These are phyloP conservation scores for Metahyphopichia silvanorum DNA, from an alignment of 805 yeast species.

Conservation along the genomic window DNA sequence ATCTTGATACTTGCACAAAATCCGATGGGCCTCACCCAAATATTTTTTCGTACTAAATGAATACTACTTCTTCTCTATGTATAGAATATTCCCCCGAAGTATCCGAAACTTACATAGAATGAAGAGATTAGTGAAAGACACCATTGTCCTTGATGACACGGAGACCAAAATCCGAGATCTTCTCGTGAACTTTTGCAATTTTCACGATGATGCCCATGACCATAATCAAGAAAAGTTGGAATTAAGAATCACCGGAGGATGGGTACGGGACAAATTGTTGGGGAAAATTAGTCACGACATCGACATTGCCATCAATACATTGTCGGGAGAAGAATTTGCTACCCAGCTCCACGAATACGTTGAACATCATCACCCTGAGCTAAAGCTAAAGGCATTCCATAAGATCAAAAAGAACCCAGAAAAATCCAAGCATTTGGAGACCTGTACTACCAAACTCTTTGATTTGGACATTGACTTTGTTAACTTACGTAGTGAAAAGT, in stretches of 20 bases:
- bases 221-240: constrained; percentile 31
- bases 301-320: constrained; percentile 83
- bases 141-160: constrained; percentile 34
- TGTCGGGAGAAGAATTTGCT: constrained; percentile 88
- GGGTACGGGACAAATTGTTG: constrained; percentile 94
- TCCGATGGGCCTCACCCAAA: too few species aligned
- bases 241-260: constrained; percentile 90
- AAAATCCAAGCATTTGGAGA: constrained; percentile 92
- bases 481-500: constrained; percentile 82
- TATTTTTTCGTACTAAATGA: too few species aligned
- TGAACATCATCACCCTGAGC: constrained; percentile 20
- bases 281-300: constrained; percentile 81
- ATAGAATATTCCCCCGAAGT: too few species aligned
- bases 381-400: constrained; percentile 51
- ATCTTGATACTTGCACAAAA: too few species aligned
- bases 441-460: constrained; percentile 86
- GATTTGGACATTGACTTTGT: constrained; percentile 93
- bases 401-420: constrained; percentile 91
- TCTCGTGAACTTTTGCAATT: constrained; percentile 38
- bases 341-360: constrained; percentile 53
- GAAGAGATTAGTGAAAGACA: constrained; percentile 13
- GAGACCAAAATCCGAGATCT: constrained; percentile 41
- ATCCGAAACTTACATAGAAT: too few species aligned
- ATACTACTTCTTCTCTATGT: neutral
- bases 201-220: constrained; percentile 24